Conservation (phyloP, 2,329 filamentous ascomycete species). For the Metarhizium anisopliae region DNA sequence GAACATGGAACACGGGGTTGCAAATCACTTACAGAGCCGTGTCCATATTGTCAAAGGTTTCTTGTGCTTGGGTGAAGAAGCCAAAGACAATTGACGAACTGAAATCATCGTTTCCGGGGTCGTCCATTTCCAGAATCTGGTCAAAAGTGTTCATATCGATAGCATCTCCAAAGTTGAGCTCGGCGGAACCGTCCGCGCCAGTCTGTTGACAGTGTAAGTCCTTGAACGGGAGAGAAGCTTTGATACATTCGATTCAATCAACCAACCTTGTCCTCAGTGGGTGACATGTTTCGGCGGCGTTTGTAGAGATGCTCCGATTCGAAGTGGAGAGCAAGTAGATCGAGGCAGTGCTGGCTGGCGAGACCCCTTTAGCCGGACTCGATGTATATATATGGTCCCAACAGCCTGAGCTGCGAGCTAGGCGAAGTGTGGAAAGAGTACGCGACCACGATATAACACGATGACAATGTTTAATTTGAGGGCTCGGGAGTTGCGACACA, state of each 20-base stretch:
- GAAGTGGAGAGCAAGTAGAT: neutral
- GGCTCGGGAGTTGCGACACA: neutral
- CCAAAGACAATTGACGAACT: constrained; percentile 80
- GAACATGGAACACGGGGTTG: neutral
- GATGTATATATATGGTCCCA: neutral
- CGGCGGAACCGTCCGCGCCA: constrained; percentile 33
- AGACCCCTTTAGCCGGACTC: too few species aligned
- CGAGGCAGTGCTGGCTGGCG: neutral
- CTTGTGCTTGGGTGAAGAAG: constrained; percentile 85
- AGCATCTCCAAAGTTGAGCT: constrained; percentile 57
- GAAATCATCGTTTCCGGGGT: constrained; percentile 79
- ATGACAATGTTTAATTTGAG: neutral
- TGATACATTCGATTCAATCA: neutral
- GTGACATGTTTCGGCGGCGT: constrained; percentile 17
- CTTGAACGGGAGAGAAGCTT: neutral
- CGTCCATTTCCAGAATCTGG: constrained; percentile 98
- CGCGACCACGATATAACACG: neutral
- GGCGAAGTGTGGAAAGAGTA: neutral
- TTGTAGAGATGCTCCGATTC: neutral
- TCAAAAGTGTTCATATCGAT: constrained; percentile 77
- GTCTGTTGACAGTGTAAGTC: neutral
- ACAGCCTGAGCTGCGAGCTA: neutral
- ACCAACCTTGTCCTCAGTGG: constrained; percentile 24
- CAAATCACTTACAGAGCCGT: constrained; percentile 60
- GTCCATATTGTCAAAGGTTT: constrained; percentile 83